phyloP scores from a whole-genome alignment of 768 basidiomycete genomes.

The Suillus hirtellus region DNA sequence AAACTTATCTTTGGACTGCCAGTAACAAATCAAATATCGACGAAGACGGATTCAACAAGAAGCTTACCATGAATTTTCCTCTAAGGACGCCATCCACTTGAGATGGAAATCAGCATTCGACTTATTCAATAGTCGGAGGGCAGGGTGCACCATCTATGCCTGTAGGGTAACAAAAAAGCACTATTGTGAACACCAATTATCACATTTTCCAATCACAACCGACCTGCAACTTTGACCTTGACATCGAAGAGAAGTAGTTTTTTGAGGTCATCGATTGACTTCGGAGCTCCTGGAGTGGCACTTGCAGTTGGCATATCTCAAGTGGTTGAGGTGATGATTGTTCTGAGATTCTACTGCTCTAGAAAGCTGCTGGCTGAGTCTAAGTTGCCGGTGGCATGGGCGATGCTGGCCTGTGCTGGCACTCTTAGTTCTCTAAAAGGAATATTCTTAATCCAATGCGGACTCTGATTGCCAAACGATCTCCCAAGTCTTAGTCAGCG shows the following conservation, averaged over 20 bases:
- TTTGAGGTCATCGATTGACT: constrained; percentile 58
- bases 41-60: not conserved
- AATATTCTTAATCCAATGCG: not conserved
- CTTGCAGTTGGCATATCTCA: constrained; percentile 5
- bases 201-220: constrained; percentile 23
- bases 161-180: constrained; percentile 19
- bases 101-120: constrained; percentile 12
- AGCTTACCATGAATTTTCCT: constrained; percentile 87
- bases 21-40: constrained; percentile 13
- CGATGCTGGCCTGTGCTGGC: no score
- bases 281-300: constrained; percentile 45
- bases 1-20: constrained; percentile 89
- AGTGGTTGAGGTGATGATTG: not conserved
- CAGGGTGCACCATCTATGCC: constrained; percentile 65
- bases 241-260: constrained; percentile 56
- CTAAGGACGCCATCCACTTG: constrained; percentile 90
- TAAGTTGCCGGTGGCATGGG: not conserved
- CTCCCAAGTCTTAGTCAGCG: no score
- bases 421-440: not conserved
- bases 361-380: not conserved
- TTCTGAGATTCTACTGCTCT: not conserved
- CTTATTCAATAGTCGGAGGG: constrained; percentile 8
- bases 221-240: constrained; percentile 94
- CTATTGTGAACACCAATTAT: constrained; percentile 6
- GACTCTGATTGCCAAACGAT: no score